These are phyloP conservation scores for Mycotypha africana DNA, from an alignment of 371 early-diverging fungal genomes.

Conservation along the genomic window DNA sequence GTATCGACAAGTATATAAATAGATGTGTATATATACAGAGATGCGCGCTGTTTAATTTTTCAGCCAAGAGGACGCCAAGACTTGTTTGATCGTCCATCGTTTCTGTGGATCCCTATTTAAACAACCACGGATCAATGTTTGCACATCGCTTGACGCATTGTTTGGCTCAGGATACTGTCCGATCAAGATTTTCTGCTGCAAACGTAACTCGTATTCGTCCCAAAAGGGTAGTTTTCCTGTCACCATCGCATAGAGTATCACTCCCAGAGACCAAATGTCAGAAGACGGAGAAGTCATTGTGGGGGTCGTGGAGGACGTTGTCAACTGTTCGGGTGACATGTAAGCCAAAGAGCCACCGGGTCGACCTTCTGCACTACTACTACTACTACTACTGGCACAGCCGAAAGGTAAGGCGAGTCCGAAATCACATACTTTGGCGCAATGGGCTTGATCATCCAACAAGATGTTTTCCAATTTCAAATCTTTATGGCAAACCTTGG, in stretches of 20 bases:
- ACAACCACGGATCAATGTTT: constrained; percentile 17
- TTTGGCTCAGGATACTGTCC: constrained; percentile 41
- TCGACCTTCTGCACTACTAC: constrained; percentile 16
- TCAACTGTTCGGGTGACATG: constrained; percentile 73
- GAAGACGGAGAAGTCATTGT: constrained; percentile 48
- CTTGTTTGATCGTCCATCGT: constrained; percentile 16
- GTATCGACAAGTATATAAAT: too few species aligned
- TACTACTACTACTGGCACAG: too few species aligned
- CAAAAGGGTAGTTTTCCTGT: constrained; percentile 71
- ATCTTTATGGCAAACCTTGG: constrained; percentile 82
- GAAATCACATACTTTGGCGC: constrained; percentile 88
- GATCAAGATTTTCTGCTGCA: constrained; percentile 61
- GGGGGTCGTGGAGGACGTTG: constrained; percentile 10
- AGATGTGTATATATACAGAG: neutral
- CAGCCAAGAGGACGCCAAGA: constrained; percentile 32
- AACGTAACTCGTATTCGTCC: constrained; percentile 67
- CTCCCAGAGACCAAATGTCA: constrained; percentile 86
- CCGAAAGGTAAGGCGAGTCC: constrained; percentile 53
- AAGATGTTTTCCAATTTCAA: constrained; percentile 93
- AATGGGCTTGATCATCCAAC: constrained; percentile 26
- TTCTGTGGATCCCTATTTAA: constrained; percentile 17
- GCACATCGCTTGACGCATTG: constrained; percentile 7
- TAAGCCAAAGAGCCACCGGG: constrained; percentile 73
- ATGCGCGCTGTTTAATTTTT: too few species aligned
- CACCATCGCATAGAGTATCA: constrained; percentile 69